Evolutionary conservation across 139 green algal species (phyloP), one percentile per base, ranked within the genome.

Genomic region (Dunaliella primolecta): DNA sequence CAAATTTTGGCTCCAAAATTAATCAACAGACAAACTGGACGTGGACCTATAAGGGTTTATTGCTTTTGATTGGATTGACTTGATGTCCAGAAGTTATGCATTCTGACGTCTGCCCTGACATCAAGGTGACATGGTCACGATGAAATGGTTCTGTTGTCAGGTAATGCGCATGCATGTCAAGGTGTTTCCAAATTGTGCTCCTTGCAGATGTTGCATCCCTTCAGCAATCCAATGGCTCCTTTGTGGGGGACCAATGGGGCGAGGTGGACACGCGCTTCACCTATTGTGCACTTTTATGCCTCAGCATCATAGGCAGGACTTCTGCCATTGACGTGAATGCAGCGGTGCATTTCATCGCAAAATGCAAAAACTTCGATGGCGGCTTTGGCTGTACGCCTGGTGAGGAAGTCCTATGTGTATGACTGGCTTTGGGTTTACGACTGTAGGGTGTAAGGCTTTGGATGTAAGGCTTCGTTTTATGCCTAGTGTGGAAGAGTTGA

Each of bases 261-360:
- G 97, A 99, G 90, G 89, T 98, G 1, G 97, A 99, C 88, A 99
- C 97, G 0, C 87, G 97, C 84, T 99, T 99, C 86, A 93, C 93
- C 0, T 99, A 99, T 89, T 98, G 93, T 83, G 97, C 97, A 11
- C 85, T 99, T 37, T 85, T 87, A 1, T 94, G 90, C 86, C 90
- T 94, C 36, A 92, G 89, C 38, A 89, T 99, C 36, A 84, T 95
- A 75, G 85, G 87, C 2, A 56, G 78, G 0, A 83, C 85, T 80
- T 2, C 80, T 93, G 34, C 77, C 91, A 27, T 99, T 1, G 83
- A 99, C 85, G 88, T 99, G 1, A 37, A 86, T 0, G 81, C 83
- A 30, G 96, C 96, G 0, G 92, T 94, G 31, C 82, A 90, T 2
- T 99, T 95, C 85, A 91, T 99, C 0, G 84, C 89, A 0, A 36